phyloP scores from a whole-genome alignment of 768 basidiomycete species.

The Suillus fuscotomentosus region DNA sequence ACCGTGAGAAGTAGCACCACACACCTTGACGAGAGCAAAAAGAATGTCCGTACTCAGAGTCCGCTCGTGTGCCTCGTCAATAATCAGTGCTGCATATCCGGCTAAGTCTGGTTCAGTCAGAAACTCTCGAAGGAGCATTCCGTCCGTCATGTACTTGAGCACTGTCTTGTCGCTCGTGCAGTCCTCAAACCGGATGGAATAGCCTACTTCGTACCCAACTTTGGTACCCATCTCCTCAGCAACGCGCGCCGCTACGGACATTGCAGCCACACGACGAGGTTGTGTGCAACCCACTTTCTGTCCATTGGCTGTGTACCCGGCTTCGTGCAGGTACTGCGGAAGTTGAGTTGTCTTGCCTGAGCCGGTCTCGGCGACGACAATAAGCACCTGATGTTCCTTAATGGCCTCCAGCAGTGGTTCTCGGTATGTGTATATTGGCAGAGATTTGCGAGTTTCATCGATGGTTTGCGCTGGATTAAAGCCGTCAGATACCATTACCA shows the following conservation, averaged over 20 bases:
- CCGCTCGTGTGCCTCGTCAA: slow-evolving; percentile 98
- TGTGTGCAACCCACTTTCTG: slow-evolving; percentile 91
- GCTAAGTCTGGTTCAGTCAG: slow-evolving; percentile 96
- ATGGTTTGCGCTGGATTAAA: slow-evolving; percentile 69
- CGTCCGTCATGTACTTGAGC: slow-evolving; percentile 99
- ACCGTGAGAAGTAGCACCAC: slow-evolving; percentile 30
- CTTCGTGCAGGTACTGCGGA: slow-evolving; percentile 97
- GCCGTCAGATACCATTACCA: background rate
- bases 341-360: slow-evolving; percentile 99
- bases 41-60: slow-evolving; percentile 98
- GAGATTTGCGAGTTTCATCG: slow-evolving; percentile 88
- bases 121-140: slow-evolving; percentile 96
- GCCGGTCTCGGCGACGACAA: slow-evolving; percentile 97
- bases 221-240: slow-evolving; percentile 98
- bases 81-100: slow-evolving; percentile 92
- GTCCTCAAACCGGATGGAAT: slow-evolving; percentile 99
- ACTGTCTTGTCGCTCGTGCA: slow-evolving; percentile 99
- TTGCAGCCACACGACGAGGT: slow-evolving; percentile 97
- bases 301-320: slow-evolving; percentile 87
- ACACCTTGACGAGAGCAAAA: slow-evolving; percentile 96
- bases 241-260: slow-evolving; percentile 98
- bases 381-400: slow-evolving; percentile 88
- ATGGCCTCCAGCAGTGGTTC: slow-evolving; percentile 88
- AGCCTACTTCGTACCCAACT: slow-evolving; percentile 98
- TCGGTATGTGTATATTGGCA: slow-evolving; percentile 90